phyloP scores from a whole-genome alignment of 164 flowering plant species.

The Aristolochia californica region DNA sequence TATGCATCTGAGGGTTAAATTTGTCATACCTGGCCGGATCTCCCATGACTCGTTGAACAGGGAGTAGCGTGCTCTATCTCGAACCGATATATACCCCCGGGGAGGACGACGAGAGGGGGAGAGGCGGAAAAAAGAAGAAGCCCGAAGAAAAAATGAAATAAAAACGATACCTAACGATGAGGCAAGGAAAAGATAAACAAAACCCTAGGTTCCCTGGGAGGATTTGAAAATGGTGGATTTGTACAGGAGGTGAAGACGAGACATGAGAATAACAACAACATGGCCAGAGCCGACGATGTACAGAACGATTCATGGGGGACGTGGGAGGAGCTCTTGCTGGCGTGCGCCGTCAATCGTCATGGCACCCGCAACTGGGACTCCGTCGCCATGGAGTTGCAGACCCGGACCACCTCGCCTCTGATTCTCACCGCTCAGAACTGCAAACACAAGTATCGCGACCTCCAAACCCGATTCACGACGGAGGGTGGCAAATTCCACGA shows the following conservation, averaged over 20 bases:
- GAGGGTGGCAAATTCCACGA: slow-evolving; percentile 1
- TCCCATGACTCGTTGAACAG: background rate
- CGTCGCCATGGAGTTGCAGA: slow-evolving; percentile 58
- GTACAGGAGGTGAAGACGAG: background rate
- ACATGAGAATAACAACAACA: slow-evolving; percentile 3
- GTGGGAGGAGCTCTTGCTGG: slow-evolving; percentile 82
- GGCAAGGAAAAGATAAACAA: background rate
- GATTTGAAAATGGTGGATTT: slow-evolving; percentile 6
- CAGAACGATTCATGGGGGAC: slow-evolving; percentile 51
- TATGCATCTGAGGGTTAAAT: background rate
- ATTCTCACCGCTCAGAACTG: slow-evolving; percentile 44
- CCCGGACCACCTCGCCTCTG: slow-evolving; percentile 25
- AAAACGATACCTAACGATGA: background rate
- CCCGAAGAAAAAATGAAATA: background rate
- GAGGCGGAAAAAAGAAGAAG: background rate
- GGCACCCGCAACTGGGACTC: slow-evolving; percentile 70
- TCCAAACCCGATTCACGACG: slow-evolving; percentile 42
- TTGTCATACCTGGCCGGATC: background rate
- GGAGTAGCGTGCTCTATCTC: slow-evolving; percentile 8
- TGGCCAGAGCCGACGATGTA: slow-evolving; percentile 14
- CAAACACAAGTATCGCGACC: slow-evolving; percentile 43
- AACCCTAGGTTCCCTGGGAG: slow-evolving; percentile 2
- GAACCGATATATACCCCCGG: background rate
- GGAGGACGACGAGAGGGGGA: too few species aligned
- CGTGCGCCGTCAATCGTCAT: slow-evolving; percentile 78